Evolutionary conservation across 2,329 filamentous ascomycete genomes (phyloP).

Genomic region (Fusarium nygamai): DNA sequence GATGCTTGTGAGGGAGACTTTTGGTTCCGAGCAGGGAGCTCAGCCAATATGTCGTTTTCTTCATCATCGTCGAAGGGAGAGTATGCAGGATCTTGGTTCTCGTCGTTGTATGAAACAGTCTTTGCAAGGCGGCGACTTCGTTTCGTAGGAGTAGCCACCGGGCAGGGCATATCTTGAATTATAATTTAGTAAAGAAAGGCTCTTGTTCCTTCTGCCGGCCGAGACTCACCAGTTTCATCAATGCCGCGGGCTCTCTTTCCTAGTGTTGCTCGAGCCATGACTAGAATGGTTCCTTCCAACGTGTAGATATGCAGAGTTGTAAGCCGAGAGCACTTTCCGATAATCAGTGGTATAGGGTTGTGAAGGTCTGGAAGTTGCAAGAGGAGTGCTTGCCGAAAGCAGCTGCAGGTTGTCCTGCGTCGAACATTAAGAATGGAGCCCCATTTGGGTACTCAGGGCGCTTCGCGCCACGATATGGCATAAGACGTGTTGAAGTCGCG

Average conservation of each 20-base stretch:
- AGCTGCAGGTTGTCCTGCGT: constrained; percentile 33
- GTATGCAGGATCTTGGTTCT: constrained; percentile 67
- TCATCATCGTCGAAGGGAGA: constrained; percentile 50
- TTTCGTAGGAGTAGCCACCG: constrained; percentile 54
- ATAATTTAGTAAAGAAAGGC: constrained; percentile 23
- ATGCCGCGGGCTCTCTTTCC: constrained; percentile 50
- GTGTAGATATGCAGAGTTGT: constrained; percentile 16
- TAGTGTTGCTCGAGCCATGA: constrained; percentile 46
- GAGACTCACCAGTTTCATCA: constrained; percentile 45
- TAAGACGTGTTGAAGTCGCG: constrained; percentile 44
- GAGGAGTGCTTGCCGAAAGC: constrained; percentile 19
- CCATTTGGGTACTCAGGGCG: constrained; percentile 5
- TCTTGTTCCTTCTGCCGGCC: constrained; percentile 3
- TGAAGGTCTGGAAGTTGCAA: constrained; percentile 30
- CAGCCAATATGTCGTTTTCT: constrained; percentile 53
- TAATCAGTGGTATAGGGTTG: constrained; percentile 23
- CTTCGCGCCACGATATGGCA: constrained; percentile 38
- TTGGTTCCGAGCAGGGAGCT: constrained; percentile 46
- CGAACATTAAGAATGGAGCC: constrained; percentile 30
- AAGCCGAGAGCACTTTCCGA: constrained; percentile 35
- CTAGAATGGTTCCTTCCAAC: constrained; percentile 26
- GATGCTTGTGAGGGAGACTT: constrained; percentile 46
- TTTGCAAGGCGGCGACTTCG: constrained; percentile 55
- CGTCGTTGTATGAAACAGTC: constrained; percentile 66
- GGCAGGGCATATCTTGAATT: constrained; percentile 36